Evolutionary conservation across 371 early-diverging fungal species (phyloP), one percentile per base, ranked within the genome.

Genomic region (Cokeromyces recurvatus): DNA sequence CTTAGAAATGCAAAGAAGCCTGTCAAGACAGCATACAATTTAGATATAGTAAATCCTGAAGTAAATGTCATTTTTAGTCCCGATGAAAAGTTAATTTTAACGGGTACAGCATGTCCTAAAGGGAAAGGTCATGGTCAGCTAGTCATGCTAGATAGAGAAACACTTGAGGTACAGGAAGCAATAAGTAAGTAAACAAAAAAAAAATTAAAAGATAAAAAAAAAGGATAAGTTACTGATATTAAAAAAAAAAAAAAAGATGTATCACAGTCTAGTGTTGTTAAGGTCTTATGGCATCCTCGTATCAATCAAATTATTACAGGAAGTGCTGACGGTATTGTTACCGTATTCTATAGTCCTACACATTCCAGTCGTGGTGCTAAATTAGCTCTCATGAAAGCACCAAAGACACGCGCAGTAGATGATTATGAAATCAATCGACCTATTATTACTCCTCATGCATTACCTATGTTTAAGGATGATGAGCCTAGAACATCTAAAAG

Each of bases 51-150:
- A n/a, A 87, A 86, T 51, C 81, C 86, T 6, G 92, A 93, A 54
- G 75, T 84, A n/a, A 88, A 90, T 56, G 74, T 90, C n/a, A 81
- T 87, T 6, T 92, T 92, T 42, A 90, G 91, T 29, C 95, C 97
- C 1, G 84, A 89, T 47, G 91, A 90, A 39, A 74, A 81, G 10
- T 55, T 84, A 4, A 78, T 91, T 12, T 55, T 87, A 14, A 85
- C 83, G 16, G 87, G 87, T 21, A 81, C 82, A 9, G 73, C 86
- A 2, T 82, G 77, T 27, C 85, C 84, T 32, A 87, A 85, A 59
- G 81, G 78, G 9, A 78, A 81, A 39, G 87, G 83, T 5, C 63
- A 63, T 42, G 92, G 89, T 19, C 77, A 82, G 49, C 53, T 90
- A 4, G 70, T 83, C 21, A 76, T 90, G 62, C 59, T 89, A 59